Conservation (phyloP, 371 early-diverging fungal species). For the Chytridium lagenaria region DNA sequence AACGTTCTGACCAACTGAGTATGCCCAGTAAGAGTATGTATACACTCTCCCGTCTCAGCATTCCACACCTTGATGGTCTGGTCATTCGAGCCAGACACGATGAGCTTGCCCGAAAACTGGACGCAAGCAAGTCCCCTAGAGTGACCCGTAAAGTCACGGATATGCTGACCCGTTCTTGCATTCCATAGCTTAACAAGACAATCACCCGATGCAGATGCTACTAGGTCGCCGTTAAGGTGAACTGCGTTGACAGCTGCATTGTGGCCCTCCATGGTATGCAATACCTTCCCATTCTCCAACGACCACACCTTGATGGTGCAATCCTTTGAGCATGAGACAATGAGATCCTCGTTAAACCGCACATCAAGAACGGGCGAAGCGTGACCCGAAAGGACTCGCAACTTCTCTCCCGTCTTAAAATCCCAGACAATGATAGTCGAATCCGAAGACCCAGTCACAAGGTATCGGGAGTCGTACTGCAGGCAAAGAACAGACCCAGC, state of each 20-base stretch:
- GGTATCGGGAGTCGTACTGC: constrained; percentile 75
- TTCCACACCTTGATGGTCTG: constrained; percentile 95
- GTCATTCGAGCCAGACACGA: constrained; percentile 76
- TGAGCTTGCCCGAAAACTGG: constrained; percentile 69
- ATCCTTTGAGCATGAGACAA: constrained; percentile 94
- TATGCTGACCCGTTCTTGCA: constrained; percentile 53
- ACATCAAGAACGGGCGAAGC: constrained; percentile 71
- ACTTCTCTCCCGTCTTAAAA: constrained; percentile 54
- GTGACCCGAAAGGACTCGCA: constrained; percentile 72
- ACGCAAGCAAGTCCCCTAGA: constrained; percentile 89
- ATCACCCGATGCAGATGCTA: constrained; percentile 87
- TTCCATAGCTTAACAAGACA: constrained; percentile 88
- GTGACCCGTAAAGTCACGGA: constrained; percentile 56
- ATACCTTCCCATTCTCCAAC: constrained; percentile 56
- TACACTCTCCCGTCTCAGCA: constrained; percentile 78
- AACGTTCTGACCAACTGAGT: constrained; percentile 90
- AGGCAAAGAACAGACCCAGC: constrained; percentile 88
- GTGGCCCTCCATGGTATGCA: constrained; percentile 52
- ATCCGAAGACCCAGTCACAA: constrained; percentile 95
- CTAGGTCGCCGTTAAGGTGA: constrained; percentile 57
- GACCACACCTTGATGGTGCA: constrained; percentile 86
- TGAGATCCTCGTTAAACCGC: constrained; percentile 69
- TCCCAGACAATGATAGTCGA: constrained; percentile 88
- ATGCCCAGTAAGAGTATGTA: constrained; percentile 81
- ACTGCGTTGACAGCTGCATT: constrained; percentile 58